Conservation (phyloP, 495 filamentous ascomycete genomes). For the Articulospora tetracladia region DNA sequence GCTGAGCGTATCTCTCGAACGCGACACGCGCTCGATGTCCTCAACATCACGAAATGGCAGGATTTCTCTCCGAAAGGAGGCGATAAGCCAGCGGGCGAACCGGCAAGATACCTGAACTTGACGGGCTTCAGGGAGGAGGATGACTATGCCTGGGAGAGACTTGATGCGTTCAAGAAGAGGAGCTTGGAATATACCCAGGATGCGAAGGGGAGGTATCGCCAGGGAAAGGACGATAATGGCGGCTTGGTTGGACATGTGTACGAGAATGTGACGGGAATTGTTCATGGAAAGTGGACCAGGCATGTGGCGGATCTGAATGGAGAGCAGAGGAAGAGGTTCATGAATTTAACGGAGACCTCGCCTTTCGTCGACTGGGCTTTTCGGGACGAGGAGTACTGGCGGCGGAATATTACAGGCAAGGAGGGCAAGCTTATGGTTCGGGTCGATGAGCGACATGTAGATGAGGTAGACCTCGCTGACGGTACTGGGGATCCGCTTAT, state of each 20-base stretch:
- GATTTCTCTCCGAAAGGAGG: conserved; percentile 57
- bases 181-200: conserved; percentile 41
- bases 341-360: conserved; percentile 42
- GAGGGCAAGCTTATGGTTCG: conserved; percentile 50
- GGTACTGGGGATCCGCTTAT: neutral
- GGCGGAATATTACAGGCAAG: conserved; percentile 62
- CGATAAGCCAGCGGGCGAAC: conserved; percentile 26
- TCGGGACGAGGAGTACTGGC: conserved; percentile 45
- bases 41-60: conserved; percentile 71
- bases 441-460: conserved; percentile 47
- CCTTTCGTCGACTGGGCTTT: conserved; percentile 37
- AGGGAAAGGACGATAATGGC: conserved; percentile 5
- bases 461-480: conserved; percentile 34
- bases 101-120: conserved; percentile 65
- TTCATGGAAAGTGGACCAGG: conserved; percentile 74
- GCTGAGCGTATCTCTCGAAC: conserved; percentile 41
- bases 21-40: conserved; percentile 54
- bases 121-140: conserved; percentile 71
- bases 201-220: neutral
- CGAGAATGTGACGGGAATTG: conserved; percentile 75
- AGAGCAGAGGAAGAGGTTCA: conserved; percentile 5
- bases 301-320: conserved; percentile 35
- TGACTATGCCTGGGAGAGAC: conserved; percentile 67
- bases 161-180: conserved; percentile 51
- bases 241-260: conserved; percentile 38